Base-by-base conservation (phyloP, 2,329 filamentous ascomycete species). In the Trichoderma sp. region DNA sequence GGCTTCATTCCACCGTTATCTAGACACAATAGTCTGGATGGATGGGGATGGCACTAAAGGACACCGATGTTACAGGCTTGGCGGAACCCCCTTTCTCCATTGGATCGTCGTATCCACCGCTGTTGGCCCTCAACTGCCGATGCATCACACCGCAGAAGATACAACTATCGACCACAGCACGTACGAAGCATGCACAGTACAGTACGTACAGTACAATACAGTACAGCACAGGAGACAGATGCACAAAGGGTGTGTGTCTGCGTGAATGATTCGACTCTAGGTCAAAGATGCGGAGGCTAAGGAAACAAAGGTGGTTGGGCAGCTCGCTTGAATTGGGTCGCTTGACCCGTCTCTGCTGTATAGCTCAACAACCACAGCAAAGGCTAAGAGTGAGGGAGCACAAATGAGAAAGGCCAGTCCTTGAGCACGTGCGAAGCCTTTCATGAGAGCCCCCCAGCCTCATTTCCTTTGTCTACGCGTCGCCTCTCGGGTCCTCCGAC, bases 1-100 rank as follows among this genome's bases (percentile, higher is more conserved):
- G 29, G 52, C 61, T 42, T 37, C 34, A 65, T 57, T 37, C 63
- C 63, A 34, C 63, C 22, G 37, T 32, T 22, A 45, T 19, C 25
- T 53, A 22, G 37, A 34, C 25, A 56, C n/a, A 27, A 56, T 56
- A 29, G n/a, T 13, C 19, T 53, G 48, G 25, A 53, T 54, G 27
- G 35, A 45, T 34, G 35, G 50, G 50, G 25, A 39, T 34, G 50
- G 35, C 50, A 65, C 63, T 65, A 65, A 56, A 35, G 29, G 19
- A 57, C n/a, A 8, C 22, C 63, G 52, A 65, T 65, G 63, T 53
- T 65, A 65, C 52, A 39, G 19, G 12, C 52, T 65, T 48, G 63
- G 52, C 37, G 42, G 39, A 48, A 19, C 27, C 42, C 45, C 59
- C 48, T 37, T 63, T 52, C 61, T 56, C 50, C 61, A 56, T 64